Conservation (phyloP, 192 early-diverging fungal species). For the Coemansia sp. region DNA sequence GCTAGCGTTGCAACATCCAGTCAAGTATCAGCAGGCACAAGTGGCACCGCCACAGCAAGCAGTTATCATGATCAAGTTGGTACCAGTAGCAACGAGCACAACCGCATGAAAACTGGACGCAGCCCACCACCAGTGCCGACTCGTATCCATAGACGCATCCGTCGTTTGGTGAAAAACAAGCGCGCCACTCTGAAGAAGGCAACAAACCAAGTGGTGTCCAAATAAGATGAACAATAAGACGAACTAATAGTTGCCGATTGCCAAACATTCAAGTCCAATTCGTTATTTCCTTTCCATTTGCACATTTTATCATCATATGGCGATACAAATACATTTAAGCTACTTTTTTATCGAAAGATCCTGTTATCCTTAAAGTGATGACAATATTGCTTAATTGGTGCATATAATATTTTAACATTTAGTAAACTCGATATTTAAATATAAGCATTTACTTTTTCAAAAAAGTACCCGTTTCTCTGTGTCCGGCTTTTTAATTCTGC, state of each 20-base stretch:
- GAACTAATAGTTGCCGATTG: neutral
- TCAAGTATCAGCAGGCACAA: neutral
- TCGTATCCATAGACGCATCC: slow-evolving; percentile 21
- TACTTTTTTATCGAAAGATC: too few relatives aligned
- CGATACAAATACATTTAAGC: too few relatives aligned
- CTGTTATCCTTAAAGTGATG: too few relatives aligned
- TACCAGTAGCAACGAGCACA: slow-evolving; percentile 4
- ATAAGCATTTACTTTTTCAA: too few relatives aligned
- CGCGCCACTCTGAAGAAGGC: neutral
- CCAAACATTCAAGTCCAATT: too few relatives aligned
- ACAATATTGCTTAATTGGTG: too few relatives aligned
- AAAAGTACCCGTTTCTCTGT: too few relatives aligned
- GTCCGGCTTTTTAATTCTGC: too few relatives aligned
- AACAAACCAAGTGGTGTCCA: neutral
- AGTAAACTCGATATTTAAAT: too few relatives aligned
- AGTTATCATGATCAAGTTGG: neutral
- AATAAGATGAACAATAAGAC: neutral
- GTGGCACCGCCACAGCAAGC: neutral
- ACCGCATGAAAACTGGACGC: neutral
- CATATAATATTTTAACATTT: too few relatives aligned
- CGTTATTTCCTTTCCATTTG: too few relatives aligned
- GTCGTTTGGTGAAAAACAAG: slow-evolving; percentile 7
- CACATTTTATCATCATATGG: too few relatives aligned
- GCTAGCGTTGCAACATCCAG: neutral
- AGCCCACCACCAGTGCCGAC: slow-evolving; percentile 2